Evolutionary conservation across 2,329 filamentous ascomycete species (phyloP).

Genomic region (Rhinocladiella similis): DNA sequence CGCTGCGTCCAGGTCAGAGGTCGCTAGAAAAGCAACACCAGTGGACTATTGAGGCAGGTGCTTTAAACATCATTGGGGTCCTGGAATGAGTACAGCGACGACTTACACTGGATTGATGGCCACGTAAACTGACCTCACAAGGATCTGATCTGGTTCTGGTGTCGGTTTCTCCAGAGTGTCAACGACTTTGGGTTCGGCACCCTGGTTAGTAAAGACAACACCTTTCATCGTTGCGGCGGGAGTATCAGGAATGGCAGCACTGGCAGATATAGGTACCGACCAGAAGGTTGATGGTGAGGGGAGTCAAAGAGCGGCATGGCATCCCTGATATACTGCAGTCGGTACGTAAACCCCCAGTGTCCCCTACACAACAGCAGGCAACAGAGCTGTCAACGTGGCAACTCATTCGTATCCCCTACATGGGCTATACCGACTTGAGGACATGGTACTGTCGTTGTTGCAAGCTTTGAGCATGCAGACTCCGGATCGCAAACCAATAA

Average conservation of each 20-base stretch:
- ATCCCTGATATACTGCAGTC: too few species aligned
- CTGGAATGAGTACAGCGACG: too few species aligned
- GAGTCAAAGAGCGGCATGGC: too few species aligned
- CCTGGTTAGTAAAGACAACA: slow-evolving; percentile 16
- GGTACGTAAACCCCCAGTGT: too few species aligned
- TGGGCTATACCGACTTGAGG: neutral
- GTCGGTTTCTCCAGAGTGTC: slow-evolving; percentile 30
- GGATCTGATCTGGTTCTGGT: slow-evolving; percentile 32
- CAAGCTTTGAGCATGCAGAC: neutral
- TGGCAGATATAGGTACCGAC: too few species aligned
- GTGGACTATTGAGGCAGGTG: neutral
- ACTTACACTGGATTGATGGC: slow-evolving; percentile 37
- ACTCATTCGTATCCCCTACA: neutral
- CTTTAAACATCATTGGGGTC: too few species aligned
- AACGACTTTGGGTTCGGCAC: slow-evolving; percentile 22
- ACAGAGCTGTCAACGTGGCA: neutral
- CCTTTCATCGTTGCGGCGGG: slow-evolving; percentile 20
- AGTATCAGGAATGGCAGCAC: too few species aligned
- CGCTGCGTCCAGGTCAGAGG: slow-evolving; percentile 24
- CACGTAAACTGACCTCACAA: slow-evolving; percentile 35
- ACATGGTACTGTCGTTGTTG: neutral
- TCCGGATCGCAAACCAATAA: neutral
- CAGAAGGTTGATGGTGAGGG: too few species aligned
- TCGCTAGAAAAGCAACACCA: neutral
- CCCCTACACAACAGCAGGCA: too few species aligned